Percentiles rank a stretch among this genome's conserved stretches.
These are phyloP conservation scores for Parafenestella ontariensis DNA, from an alignment of 2,329 filamentous ascomycete species.

Conservation along the genomic window DNA sequence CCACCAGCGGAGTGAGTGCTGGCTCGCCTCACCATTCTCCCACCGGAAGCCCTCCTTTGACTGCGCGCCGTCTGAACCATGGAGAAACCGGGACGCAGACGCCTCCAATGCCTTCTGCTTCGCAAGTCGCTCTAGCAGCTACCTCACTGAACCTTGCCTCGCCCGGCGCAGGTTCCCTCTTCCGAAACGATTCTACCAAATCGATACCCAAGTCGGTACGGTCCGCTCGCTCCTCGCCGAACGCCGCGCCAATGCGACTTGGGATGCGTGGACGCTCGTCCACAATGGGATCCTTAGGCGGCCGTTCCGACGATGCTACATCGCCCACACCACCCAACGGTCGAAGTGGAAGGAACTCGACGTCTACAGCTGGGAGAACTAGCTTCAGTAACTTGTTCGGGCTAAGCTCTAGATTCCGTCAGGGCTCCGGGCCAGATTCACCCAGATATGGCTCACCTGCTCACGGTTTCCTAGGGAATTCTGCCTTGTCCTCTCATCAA, in stretches of 20 bases:
- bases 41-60: constrained; percentile 48
- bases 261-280: constrained; percentile 80
- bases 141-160: constrained; percentile 56
- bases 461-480: constrained; percentile 68
- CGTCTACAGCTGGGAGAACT: constrained; percentile 77
- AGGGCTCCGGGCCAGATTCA: constrained; percentile 76
- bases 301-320: constrained; percentile 74
- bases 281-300: constrained; percentile 83
- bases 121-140: constrained; percentile 60
- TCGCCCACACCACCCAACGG: constrained; percentile 61
- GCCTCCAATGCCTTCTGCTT: constrained; percentile 57
- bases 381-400: constrained; percentile 91
- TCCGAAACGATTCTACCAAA: constrained; percentile 66
- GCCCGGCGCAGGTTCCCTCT: constrained; percentile 54
- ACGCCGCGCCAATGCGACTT: constrained; percentile 63
- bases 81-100: constrained; percentile 37
- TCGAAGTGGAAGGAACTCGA: constrained; percentile 71
- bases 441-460: constrained; percentile 66
- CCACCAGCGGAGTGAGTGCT: constrained; percentile 48
- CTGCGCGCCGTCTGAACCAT: constrained; percentile 40
- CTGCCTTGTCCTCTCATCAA: constrained; percentile 77
- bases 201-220: constrained; percentile 71
- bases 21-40: constrained; percentile 43
- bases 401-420: constrained; percentile 75
- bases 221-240: constrained; percentile 66